Evolutionary conservation across 2,329 filamentous ascomycete genomes (phyloP), one percentile per base, ranked within the genome.

Genomic region (Penicillium brevicompactum): DNA sequence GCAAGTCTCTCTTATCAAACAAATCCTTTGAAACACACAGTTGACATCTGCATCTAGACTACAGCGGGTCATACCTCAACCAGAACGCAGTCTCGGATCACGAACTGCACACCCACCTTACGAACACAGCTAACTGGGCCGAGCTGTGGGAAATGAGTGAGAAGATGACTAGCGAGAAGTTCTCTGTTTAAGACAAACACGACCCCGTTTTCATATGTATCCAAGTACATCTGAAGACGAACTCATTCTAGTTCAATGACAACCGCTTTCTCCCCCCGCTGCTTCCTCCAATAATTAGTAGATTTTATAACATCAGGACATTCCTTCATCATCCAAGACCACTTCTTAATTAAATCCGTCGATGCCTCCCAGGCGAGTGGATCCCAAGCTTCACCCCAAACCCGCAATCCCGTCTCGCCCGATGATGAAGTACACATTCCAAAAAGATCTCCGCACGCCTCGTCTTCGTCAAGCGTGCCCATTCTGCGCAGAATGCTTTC

Each of bases 111-210:
- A 61, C 65, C 2, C 63, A 66, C 5, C 46, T 63, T 30, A 58
- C 43, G 1, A 59, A 62, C 30, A 47, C 59, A 22, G 57, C 58
- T 21, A 67, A 66, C 34, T 68, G 64, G 47, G 51, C 64, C 18
- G 59, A 54, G 21, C 60, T 72, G 40, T 74, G 71, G 71, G 57
- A 56, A 7, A 22, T 73, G 16, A 71, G 70, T 48, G 70, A 73
- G 50, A 18, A 60, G 5, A 47, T 73, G 48, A 66, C 68, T 10
- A 56, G 62, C 8, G 57, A 71, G 56, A 69, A 66, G 16, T 71
- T 71, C 14, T 32, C 43, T 2, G 40, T 50, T 7, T 52, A 34
- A 47, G 22, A 5, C 32, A 14, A 18, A 21, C 7, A 13, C 3
- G 24, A 27, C 2, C 2, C 24, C 24, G 18, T 18, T 18, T 18